Base-by-base conservation (phyloP, 1,284 basidiomycete genomes). In the Pyrrhoderma noxium region DNA sequence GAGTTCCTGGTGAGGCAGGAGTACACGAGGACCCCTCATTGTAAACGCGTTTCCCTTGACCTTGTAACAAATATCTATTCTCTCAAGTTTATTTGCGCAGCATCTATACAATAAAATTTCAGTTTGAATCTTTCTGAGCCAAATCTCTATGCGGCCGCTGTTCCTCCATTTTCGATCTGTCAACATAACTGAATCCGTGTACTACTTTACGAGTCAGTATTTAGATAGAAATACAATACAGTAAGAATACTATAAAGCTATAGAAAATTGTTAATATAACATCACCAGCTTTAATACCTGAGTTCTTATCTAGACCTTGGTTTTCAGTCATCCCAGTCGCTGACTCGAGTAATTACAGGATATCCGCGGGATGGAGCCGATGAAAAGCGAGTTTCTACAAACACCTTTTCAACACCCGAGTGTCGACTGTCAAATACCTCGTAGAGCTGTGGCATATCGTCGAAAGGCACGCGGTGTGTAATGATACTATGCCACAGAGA, bases 371-470 rank as follows among this genome's bases (percentile, higher is more conserved):
- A 67, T 0, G 79, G 75, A 2, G 71, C 65, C 14, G 64, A 61
- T 1, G 79, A 81, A 62, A 71, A 70, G 56, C 71, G 68, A 25
- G 75, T 80, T 67, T 77, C 68, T 2, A 80, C 77, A 57, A 80
- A 79, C 2, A 86, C 83, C 64, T 87, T 85, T 62, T 78, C 70
- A 13, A 87, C 77, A 2, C 80, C 80, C 14, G 62, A 70, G 47
- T 70, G 57, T n/a, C 79, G 73, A 54, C 75, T 71, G 60, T 85
- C 80, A 57, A 87, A 85, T 8, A 77, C 76, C 23, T 63, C 63
- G 57, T 82, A 82, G 0, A 82, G 64, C 51, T 74, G 70, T 5
- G 71, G 68, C 70, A 79, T 75, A 41, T 85, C 82, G 25, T 85
- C 80, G 5, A 86, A 57, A 2, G 74, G 71, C 1, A 85, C 77